Evolutionary conservation across 768 basidiomycete genomes (phyloP), one percentile per base, ranked within the genome.

Genomic region (Leccinum imitatum): DNA sequence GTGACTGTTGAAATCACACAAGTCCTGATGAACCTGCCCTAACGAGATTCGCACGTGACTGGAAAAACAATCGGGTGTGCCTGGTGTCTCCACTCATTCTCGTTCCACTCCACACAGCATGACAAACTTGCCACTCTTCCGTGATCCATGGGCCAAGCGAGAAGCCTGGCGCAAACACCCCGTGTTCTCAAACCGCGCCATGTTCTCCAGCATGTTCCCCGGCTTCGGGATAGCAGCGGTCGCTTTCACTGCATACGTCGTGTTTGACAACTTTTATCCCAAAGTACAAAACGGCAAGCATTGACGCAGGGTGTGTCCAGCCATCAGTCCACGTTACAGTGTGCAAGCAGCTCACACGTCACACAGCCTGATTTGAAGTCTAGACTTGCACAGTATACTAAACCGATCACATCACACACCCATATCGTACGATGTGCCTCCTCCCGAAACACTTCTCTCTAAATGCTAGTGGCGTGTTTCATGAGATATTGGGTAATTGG

Each of bases 151-250:
- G 95, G 91, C 92, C 21, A 94, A 90, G 77, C 79, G 87, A 62
- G 94, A 97, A 66, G 91, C 93, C 41, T 97, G 93, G 94, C 83
- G 95, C 68, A 93, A 87, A 73, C 87, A 85, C 68, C 87, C 90
- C n/a, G 84, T 95, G 57, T 97, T 97, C 79, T 83, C 86, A 61
- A 90, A 88, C 65, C 85, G 87, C 46, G 82, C 84, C 66, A 95
- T 95, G 91, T 88, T 98, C 79, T 80, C 88, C 67, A 93, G 84
- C 78, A 73, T 96, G 64, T 95, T 98, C 75, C 96, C 96, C 35
- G 96, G 96, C 41, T 91, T 98, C 69, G 95, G 95, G 51, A 93
- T 93, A 58, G 96, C 92, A 37, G 82, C 93, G 53, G 92, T 89
- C 55, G 91, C 94, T 2, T 98, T 98, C 79, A 88, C 92, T 33